phyloP scores from a whole-genome alignment of 2,329 filamentous ascomycete species.

The Seiridium unicorne region DNA sequence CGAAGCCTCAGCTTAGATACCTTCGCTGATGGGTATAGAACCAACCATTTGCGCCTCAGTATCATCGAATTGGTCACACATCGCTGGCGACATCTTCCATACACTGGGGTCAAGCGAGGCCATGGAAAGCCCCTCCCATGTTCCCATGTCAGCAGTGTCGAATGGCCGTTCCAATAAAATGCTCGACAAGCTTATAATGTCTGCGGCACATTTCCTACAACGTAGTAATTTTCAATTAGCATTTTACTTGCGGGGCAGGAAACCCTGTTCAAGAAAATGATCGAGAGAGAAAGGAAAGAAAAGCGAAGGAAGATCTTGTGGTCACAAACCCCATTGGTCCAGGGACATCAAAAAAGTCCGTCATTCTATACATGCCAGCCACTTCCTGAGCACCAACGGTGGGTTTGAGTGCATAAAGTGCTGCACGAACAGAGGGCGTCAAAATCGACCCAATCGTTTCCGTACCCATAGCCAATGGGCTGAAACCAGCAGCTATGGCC shows the following conservation, averaged over 20 bases:
- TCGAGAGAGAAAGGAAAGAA: no score
- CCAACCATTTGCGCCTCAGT: constrained; percentile 1
- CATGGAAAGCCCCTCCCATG: not conserved
- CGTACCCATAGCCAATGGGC: not conserved
- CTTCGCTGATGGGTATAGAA: not conserved
- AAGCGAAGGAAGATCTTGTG: no score
- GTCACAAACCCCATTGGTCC: not conserved
- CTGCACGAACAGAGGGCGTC: not conserved
- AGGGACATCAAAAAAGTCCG: not conserved
- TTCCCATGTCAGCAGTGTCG: no score
- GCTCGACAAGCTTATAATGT: not conserved
- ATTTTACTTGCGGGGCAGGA: no score
- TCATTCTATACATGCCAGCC: not conserved
- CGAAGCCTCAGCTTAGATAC: not conserved
- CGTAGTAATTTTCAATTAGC: no score
- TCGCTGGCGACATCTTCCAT: not conserved
- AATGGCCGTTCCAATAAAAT: not conserved
- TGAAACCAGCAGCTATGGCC: not conserved
- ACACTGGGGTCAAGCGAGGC: not conserved
- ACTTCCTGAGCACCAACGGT: not conserved
- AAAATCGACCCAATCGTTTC: constrained; percentile 1
- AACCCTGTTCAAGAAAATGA: no score
- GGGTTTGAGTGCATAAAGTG: not conserved
- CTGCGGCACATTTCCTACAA: not conserved
- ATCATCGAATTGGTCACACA: not conserved